These are phyloP conservation scores for Cercospora zeae-maydis DNA, from an alignment of 2,329 filamentous ascomycete species.

Conservation along the genomic window DNA sequence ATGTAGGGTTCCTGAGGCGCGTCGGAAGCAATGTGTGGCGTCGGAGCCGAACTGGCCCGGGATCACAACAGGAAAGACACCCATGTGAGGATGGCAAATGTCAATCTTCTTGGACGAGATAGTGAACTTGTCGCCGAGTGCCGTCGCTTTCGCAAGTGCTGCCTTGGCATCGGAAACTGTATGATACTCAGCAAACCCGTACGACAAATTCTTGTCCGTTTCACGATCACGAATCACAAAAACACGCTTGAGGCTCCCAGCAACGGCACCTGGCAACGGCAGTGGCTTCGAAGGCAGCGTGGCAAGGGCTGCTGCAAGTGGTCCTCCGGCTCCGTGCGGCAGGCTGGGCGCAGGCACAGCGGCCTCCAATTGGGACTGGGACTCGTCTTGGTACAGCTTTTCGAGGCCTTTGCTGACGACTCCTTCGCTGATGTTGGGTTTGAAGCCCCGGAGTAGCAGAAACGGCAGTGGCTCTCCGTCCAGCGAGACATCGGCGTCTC, in stretches of 20 bases:
- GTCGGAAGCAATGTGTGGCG: conserved; percentile 18
- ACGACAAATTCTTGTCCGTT: conserved; percentile 71
- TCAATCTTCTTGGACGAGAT: conserved; percentile 70
- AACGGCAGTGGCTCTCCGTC: conserved; percentile 37
- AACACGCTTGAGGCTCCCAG: conserved; percentile 71
- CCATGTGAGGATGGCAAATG: conserved; percentile 75
- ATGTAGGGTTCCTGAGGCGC: conserved; percentile 17
- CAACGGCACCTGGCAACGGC: conserved; percentile 49
- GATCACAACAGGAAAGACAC: conserved; percentile 75
- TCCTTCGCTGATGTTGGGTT: conserved; percentile 67
- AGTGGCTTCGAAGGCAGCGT: conserved; percentile 2
- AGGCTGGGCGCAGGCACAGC: not conserved
- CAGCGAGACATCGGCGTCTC: conserved; percentile 26
- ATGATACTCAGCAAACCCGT: conserved; percentile 80
- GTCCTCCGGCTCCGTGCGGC: conserved; percentile 26
- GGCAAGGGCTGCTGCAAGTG: not conserved
- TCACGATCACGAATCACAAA: conserved; percentile 71
- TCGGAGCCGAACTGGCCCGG: conserved; percentile 42
- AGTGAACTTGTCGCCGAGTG: conserved; percentile 66
- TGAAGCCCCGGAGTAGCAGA: conserved; percentile 68
- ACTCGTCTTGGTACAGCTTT: conserved; percentile 60
- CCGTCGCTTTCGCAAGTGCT: conserved; percentile 68
- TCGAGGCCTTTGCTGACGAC: conserved; percentile 68
- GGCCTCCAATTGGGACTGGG: conserved; percentile 8
- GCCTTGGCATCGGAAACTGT: conserved; percentile 69